phyloP scores from a whole-genome alignment of 371 early-diverging fungal genomes.

The Gilbertella persicaria region DNA sequence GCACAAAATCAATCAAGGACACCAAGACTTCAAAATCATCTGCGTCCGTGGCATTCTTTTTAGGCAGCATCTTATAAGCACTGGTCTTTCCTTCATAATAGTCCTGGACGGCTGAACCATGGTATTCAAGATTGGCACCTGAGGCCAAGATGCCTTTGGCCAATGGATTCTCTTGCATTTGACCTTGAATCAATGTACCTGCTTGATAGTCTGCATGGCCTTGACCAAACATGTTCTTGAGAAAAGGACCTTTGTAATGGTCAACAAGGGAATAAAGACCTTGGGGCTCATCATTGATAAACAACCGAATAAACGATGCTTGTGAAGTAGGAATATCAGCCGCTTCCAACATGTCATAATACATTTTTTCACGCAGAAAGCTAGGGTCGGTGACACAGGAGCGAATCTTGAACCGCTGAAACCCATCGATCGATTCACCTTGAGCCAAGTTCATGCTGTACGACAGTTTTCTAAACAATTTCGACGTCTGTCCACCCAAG shows the following conservation, averaged over 20 bases:
- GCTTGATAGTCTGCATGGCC: slow-evolving; percentile 16
- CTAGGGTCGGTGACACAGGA: slow-evolving; percentile 48
- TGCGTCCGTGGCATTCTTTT: slow-evolving; percentile 8
- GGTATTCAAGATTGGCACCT: slow-evolving; percentile 37
- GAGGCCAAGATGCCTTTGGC: slow-evolving; percentile 9
- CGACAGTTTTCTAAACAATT: slow-evolving; percentile 36
- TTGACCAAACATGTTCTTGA: slow-evolving; percentile 24
- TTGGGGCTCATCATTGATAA: slow-evolving; percentile 41
- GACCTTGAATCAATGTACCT: slow-evolving; percentile 33
- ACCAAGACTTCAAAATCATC: slow-evolving; percentile 33
- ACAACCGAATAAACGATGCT: slow-evolving; percentile 42
- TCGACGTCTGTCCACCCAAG: slow-evolving; percentile 37
- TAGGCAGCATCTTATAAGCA: slow-evolving; percentile 20
- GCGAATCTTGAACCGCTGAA: slow-evolving; percentile 37
- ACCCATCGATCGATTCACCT: slow-evolving; percentile 22
- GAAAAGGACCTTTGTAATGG: slow-evolving; percentile 37
- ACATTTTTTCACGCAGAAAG: slow-evolving; percentile 55
- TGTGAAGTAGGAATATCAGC: slow-evolving; percentile 45
- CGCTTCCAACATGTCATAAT: slow-evolving; percentile 48
- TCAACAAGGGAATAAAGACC: slow-evolving; percentile 52
- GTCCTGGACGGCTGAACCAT: slow-evolving; percentile 15
- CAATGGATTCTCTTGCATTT: slow-evolving; percentile 36
- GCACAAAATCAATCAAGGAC: slow-evolving; percentile 38
- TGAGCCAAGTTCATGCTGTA: slow-evolving; percentile 28
- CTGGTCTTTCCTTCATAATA: slow-evolving; percentile 13